These are phyloP conservation scores for Xylaria nigripes DNA, from an alignment of 495 filamentous ascomycete genomes.

Conservation along the genomic window DNA sequence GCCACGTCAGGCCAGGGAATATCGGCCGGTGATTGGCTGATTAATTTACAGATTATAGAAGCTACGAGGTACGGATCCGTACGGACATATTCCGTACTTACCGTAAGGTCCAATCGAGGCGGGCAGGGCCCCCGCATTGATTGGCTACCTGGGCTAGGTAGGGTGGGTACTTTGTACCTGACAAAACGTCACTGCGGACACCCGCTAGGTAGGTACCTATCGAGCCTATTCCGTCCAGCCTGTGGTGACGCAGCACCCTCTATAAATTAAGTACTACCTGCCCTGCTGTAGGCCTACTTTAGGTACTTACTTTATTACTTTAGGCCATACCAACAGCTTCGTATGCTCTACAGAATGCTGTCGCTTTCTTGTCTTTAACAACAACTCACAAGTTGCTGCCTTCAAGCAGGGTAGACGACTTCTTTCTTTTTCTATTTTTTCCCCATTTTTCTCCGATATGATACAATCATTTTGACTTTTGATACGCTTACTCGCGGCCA, in stretches of 20 bases:
- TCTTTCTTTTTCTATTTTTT: not conserved
- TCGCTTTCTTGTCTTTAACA: not conserved
- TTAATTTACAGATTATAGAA: not conserved
- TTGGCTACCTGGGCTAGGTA: not conserved
- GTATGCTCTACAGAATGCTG: too few relatives aligned
- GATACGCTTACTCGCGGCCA: not conserved
- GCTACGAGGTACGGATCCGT: too few relatives aligned
- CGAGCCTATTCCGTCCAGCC: too few relatives aligned
- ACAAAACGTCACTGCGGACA: too few relatives aligned
- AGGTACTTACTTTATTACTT: too few relatives aligned
- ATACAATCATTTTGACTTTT: not conserved
- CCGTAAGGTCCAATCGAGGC: not conserved
- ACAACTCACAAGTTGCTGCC: not conserved
- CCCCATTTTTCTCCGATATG: slow-evolving; percentile 1
- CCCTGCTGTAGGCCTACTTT: too few relatives aligned
- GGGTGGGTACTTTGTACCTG: not conserved
- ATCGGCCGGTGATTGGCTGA: not conserved
- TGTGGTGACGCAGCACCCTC: too few relatives aligned
- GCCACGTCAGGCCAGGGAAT: not conserved
- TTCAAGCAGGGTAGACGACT: not conserved
- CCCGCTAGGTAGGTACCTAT: too few relatives aligned
- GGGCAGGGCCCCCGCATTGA: not conserved
- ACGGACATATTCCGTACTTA: too few relatives aligned
- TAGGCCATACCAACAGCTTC: too few relatives aligned
- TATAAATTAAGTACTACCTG: too few relatives aligned